phyloP scores from a whole-genome alignment of 2,329 filamentous ascomycete species.

The Cordyceps farinosa region DNA sequence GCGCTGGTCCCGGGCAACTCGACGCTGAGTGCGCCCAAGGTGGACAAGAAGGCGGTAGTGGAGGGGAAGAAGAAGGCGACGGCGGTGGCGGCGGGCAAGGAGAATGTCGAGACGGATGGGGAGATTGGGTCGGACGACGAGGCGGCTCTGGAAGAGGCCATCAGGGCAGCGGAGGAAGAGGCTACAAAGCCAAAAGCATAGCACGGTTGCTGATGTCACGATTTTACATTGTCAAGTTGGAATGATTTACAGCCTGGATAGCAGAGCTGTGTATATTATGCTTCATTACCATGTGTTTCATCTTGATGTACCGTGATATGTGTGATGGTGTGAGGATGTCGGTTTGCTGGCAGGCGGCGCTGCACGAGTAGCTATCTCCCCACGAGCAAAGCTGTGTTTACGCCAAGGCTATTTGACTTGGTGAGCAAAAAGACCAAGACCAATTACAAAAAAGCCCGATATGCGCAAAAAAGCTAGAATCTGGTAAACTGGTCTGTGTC shows the following conservation, averaged over 20 bases:
- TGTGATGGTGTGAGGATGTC: neutral
- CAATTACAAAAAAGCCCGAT: neutral
- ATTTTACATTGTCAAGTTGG: neutral
- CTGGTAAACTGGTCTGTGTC: neutral
- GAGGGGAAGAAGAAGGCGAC: slow-evolving; percentile 24
- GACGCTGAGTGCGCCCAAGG: slow-evolving; percentile 29
- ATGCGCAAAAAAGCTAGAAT: neutral
- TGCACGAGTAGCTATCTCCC: neutral
- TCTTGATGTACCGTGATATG: neutral
- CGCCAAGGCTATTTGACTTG: neutral
- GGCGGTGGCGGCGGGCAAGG: slow-evolving; percentile 19
- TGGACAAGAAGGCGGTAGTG: slow-evolving; percentile 10
- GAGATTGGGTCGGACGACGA: slow-evolving; percentile 37
- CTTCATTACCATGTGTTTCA: neutral
- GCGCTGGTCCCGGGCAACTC: slow-evolving; percentile 46
- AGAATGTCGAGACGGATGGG: slow-evolving; percentile 21
- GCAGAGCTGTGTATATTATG: neutral
- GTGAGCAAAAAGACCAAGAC: neutral
- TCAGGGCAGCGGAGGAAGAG: slow-evolving; percentile 30
- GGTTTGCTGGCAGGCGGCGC: neutral
- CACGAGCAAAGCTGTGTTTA: neutral
- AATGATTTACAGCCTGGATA: neutral
- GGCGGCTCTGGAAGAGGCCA: slow-evolving; percentile 35
- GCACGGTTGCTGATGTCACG: neutral
- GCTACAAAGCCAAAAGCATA: slow-evolving; percentile 1